Base-by-base conservation (phyloP, 371 early-diverging fungal species). In the Mucor velutinosus region DNA sequence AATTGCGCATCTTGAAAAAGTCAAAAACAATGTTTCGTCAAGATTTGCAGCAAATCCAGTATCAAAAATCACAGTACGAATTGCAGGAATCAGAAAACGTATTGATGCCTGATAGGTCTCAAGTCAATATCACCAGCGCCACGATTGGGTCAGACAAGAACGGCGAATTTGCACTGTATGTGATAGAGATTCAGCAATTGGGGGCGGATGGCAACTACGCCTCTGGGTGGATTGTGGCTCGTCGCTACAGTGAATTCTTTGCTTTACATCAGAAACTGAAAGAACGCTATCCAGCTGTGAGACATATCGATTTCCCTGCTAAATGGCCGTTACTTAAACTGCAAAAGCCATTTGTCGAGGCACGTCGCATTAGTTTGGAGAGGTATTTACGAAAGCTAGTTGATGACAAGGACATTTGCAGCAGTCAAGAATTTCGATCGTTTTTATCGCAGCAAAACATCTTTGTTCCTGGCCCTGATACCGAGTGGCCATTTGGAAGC, bases 191-290 rank as follows among this genome's bases (percentile, higher is more conserved):
- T 7, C 91, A 92, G 49, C 89, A 90, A 60, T 62, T 87, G 32
- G 87, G 74, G 0, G 62, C 70, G 35, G 81, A 86, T 62, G 87
- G 83, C 0, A 78, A 77, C n/a, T 80, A 69, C 73, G 80, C 74
- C 7, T 87, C 89, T 1, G 91, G 93, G 0, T 95, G 94, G 95
- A 86, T 93, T 45, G 90, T 95, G 15, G 85, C 87, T 2, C 81
- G 94, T 7, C 80, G 94, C 0, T 94, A 92, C 77, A 86, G 89
- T 41, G 95, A 96, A 75, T 96, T 96, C 69, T 86, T 88, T 66
- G 81, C 85, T 1, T 73, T 96, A 53, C 94, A 96, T 66, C 89
- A 88, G 32, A 78, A 80, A 23, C 80, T 96, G 23, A 87, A 86
- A 47, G 76, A 81, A 1, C 67, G 70, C 25, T 88, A 81, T 70